Base-by-base conservation (phyloP, 345 rosid genomes). In the Bruguiera sexangula region DNA sequence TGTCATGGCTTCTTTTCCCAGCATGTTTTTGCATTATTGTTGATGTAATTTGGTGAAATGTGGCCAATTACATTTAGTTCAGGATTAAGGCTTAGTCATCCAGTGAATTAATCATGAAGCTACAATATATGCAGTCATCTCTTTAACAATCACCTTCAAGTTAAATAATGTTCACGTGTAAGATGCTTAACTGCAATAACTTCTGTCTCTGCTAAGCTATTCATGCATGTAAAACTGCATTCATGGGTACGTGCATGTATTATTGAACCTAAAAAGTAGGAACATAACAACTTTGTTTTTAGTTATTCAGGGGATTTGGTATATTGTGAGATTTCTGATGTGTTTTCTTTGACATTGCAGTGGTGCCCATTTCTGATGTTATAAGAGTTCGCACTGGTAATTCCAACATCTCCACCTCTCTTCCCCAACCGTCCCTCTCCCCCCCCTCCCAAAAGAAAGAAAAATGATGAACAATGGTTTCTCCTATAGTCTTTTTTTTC, bases 361-460 rank as follows among this genome's bases (percentile, higher is more conserved):
- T 93, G 87, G 66, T 84, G 43, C 96, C 98, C 46, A 76, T 93
- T 64, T 64, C 91, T 8, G 92, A 93, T 71, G 83, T 91, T 59
- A 84, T 91, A 73, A 86, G 98, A 75, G 73, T 89, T 74, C 85
- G 96, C 67, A 91, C 97, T 65, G 96, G 95, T 85, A 83, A 77
- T 53, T 48, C 32, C 4, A 43, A 15, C 50, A 3, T 43, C 50
- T 13, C 18, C 16, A 13, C 18, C 19, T 43, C 8, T 36, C 8
- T 8, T 36, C 36, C 8, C 6, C 8, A 27, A 27, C 2, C 29
- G 0, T 27, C 29, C 29, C 29, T 27, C 2, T 2, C 16, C 65
- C 16, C 16, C 8, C 46, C 69, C 54, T 3, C 0, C 52, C 13
- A 24, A 24, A 24, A 24, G 8, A 50, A 24, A 8, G n/a, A 31